phyloP scores from a whole-genome alignment of 2,329 filamentous ascomycete species.

The Claviceps digitariae region DNA sequence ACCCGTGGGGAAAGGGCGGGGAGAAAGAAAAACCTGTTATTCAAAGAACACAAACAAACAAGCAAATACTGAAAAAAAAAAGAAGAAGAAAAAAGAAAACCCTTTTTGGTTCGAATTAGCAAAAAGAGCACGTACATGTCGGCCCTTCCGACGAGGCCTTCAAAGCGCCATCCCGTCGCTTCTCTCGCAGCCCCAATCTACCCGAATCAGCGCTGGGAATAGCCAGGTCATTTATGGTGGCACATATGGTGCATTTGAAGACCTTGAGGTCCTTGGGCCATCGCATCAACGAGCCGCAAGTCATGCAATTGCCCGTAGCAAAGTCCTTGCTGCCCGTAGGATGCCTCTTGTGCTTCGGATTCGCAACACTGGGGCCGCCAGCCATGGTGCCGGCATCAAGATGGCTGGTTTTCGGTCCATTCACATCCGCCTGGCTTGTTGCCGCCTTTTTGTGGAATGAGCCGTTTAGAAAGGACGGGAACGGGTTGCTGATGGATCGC shows the following conservation, averaged over 20 bases:
- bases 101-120: background rate
- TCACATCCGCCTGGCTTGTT: conserved; percentile 18
- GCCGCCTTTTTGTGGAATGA: conserved; percentile 40
- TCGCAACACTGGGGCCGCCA: conserved; percentile 4
- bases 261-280: conserved; percentile 62
- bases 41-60: no score
- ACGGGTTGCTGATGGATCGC: conserved; percentile 67
- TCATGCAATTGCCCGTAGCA: conserved; percentile 65
- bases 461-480: conserved; percentile 55
- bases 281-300: conserved; percentile 65
- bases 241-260: conserved; percentile 73
- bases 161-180: conserved; percentile 1
- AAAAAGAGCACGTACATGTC: conserved; percentile 2
- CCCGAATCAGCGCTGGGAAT: conserved; percentile 10
- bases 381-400: conserved; percentile 16
- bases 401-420: conserved; percentile 17
- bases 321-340: conserved; percentile 38
- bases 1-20: background rate
- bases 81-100: background rate
- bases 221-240: conserved; percentile 68
- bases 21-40: background rate
- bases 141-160: background rate
- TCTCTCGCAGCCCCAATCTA: conserved; percentile 2
- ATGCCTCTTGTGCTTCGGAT: conserved; percentile 20
- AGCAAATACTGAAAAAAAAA: no score